These are phyloP conservation scores for Thelephora ganbajun DNA, from an alignment of 768 basidiomycete genomes.

Conservation along the genomic window DNA sequence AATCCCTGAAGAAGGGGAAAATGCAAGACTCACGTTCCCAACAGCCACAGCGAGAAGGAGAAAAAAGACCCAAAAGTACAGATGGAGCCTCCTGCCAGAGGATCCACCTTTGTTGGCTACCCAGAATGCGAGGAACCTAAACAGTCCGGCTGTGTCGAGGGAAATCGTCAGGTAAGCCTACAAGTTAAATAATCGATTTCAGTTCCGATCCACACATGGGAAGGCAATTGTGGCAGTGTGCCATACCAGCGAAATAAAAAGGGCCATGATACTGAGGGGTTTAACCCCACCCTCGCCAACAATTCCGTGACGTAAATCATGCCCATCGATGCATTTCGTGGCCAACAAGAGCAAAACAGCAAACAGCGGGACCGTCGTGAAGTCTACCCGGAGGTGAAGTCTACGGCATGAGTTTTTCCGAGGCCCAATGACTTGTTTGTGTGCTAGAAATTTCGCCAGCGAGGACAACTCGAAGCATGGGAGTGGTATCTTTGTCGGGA, in stretches of 20 bases:
- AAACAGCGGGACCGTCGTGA: conserved; percentile 17
- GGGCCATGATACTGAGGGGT: conserved; percentile 85
- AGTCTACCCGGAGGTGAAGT: conserved; percentile 15
- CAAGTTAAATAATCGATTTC: conserved; percentile 10
- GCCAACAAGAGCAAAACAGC: conserved; percentile 18
- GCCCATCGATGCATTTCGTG: conserved; percentile 14
- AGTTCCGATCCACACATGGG: not conserved
- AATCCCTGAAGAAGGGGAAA: not conserved
- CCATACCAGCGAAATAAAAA: conserved; percentile 71
- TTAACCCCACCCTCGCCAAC: conserved; percentile 67
- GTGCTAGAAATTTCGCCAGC: no score
- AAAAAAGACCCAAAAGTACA: conserved; percentile 77
- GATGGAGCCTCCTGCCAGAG: conserved; percentile 58
- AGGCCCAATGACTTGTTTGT: no score
- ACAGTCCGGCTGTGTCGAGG: conserved; percentile 76
- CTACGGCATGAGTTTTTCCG: not conserved
- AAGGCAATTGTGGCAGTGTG: not conserved
- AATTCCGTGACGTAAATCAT: conserved; percentile 59
- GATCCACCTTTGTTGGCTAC: conserved; percentile 62
- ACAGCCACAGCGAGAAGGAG: conserved; percentile 62
- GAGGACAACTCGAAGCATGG: not conserved
- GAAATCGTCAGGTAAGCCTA: conserved; percentile 81
- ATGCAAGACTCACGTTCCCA: conserved; percentile 42
- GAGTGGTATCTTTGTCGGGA: conserved; percentile 11
- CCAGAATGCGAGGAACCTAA: conserved; percentile 81